Evolutionary conservation across 352 stramenopile genomes (phyloP), one percentile per base, ranked within the genome.

Genomic region (Phytophthora tubulina): DNA sequence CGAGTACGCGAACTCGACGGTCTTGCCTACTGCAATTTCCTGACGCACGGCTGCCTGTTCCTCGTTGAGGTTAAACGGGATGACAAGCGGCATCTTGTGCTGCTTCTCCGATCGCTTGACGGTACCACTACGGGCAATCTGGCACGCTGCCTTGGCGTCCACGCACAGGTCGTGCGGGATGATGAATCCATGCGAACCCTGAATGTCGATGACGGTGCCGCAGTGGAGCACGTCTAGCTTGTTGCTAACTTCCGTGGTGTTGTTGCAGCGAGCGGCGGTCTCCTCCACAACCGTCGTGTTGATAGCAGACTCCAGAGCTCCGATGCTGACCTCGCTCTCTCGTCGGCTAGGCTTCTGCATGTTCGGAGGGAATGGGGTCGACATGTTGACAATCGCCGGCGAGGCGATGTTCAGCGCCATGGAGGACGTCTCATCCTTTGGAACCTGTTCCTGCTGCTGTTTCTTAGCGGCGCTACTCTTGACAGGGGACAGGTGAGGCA

Each of bases 181-280:
- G 71, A 93, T 88, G 65, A 91, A 89, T 33, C 86, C 86, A 35
- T 88, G 86, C 39, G 83, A 83, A 38, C 86, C 86, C 67, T 93
- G 82, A 36, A 93, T 84, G 62, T 93, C 84, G 70, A 93, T 93
- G 42, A 93, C 78, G 27, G 86, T 93, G 48, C 86, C 86, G 50
- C 84, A 93, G 77, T 93, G 83, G 51, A 92, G 70, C 49, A 91
- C 82, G 17, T 86, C 78, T n/a, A 93, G 69, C 64, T 84, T 88
- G 63, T 76, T 88, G 52, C 72, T 72, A 15, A 80, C 54, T 58
- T 89, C 79, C 10, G 65, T 55, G n/a, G 27, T 52, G 44, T 35
- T 76, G 60, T 63, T 76, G 31, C 42, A 56, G 17, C 36, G 60
- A 33, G 27, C 21, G 6, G 51, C 13, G 38, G 72, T 36, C 17